Conservation (phyloP, 805 yeast genomes). For the Pichia paraexigua region DNA sequence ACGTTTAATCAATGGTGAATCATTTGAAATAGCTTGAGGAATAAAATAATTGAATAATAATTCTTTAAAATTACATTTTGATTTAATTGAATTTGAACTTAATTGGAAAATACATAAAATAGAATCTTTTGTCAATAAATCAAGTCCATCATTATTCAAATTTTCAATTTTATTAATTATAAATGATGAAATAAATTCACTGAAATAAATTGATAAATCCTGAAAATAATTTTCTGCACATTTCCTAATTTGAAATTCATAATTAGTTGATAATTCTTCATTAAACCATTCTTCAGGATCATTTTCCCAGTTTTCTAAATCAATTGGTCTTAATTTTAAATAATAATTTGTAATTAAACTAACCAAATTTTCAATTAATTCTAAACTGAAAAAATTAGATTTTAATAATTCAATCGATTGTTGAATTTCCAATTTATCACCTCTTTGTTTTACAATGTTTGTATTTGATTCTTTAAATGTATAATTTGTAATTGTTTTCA, state of each 20-base stretch:
- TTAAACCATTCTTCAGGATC: constrained; percentile 94
- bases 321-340: constrained; percentile 63
- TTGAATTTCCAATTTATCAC: constrained; percentile 57
- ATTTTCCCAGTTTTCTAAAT: constrained; percentile 69
- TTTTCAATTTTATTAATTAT: constrained; percentile 54
- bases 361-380: constrained; percentile 48
- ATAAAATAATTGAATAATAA: constrained; percentile 51
- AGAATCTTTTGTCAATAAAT: constrained; percentile 67
- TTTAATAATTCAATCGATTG: constrained; percentile 47
- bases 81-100: constrained; percentile 57
- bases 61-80: constrained; percentile 60
- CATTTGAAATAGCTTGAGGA: constrained; percentile 49
- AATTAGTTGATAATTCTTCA: constrained; percentile 67
- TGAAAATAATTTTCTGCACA: constrained; percentile 83
- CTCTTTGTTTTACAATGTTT: constrained; percentile 45
- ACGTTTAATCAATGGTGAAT: constrained; percentile 60
- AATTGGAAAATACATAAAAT: constrained; percentile 77
- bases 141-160: constrained; percentile 25
- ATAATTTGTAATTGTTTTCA: constrained; percentile 58
- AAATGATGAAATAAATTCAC: constrained; percentile 43
- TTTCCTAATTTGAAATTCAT: constrained; percentile 79
- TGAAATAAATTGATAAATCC: constrained; percentile 60
- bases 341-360: constrained; percentile 67
- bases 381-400: constrained; percentile 49
- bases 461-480: constrained; percentile 61